Base-by-base conservation (phyloP, 768 basidiomycete genomes). In the Trametopsis cervina region DNA sequence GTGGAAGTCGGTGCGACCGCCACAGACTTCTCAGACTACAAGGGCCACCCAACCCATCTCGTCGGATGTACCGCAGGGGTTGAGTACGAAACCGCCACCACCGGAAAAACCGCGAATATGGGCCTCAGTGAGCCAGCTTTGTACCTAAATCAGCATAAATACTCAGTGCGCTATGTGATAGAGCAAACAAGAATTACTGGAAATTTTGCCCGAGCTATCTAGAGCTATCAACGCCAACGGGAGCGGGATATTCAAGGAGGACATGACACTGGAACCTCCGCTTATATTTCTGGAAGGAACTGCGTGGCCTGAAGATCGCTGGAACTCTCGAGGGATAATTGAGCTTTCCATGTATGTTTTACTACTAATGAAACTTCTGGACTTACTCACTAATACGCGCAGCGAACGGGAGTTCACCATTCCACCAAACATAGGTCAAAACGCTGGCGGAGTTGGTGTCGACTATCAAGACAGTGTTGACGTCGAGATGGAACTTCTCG, bases 121-220 rank as follows among this genome's bases (percentile, higher is more conserved):
- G 53, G 53, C 53, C 4, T 42, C 25, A 11, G 53, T 54, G 4
- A 18, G 53, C 27, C 4, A 18, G 20, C 12, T 22, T 2, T 39
- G 12, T 39, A n/a, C n/a, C n/a, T n/a, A n/a, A 23, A 35, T 35
- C n/a, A 10, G 10, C 33, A 35, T 35, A 35, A 35, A 35, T 17
- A n/a, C 33, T 35, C 10, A 25, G 10, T 13, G 26, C 11, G 6
- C 11, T 24, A n/a, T 18, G 2, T 10, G 4, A 1, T 44, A 60
- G 59, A 55, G 17, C 49, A 57, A 54, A 41, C 44, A 40, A 13
- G 59, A 60, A n/a, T 46, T 60, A 7, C 29, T 35, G 10, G 29
- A 49, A 18, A 39, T 57, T 2, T 9, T 60, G 1, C 59, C 59
- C 1, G 52, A 53, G 22, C 41, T 57, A 3, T 29, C 47, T 1